Conservation (phyloP, 2,329 filamentous ascomycete genomes). For the Gliomastix tumulicola region DNA sequence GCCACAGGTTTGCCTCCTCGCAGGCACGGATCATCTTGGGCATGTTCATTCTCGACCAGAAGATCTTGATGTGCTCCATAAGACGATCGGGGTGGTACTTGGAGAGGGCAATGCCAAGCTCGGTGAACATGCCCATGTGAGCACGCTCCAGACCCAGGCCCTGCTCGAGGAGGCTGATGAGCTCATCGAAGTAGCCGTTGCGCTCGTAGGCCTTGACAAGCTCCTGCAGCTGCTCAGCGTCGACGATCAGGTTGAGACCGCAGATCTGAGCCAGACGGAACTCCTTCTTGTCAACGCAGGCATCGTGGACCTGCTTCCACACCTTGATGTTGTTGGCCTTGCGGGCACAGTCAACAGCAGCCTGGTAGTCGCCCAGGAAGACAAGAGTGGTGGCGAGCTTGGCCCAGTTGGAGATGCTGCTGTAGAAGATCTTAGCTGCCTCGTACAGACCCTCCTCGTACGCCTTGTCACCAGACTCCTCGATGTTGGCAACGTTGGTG, state of each 20-base stretch:
- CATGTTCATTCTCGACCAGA: constrained; percentile 97
- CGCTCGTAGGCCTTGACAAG: constrained; percentile 95
- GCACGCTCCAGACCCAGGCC: constrained; percentile 86
- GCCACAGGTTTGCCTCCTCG: constrained; percentile 94
- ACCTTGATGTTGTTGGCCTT: constrained; percentile 99
- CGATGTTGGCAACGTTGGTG: constrained; percentile 91
- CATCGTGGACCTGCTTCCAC: constrained; percentile 97
- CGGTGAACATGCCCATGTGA: constrained; percentile 97
- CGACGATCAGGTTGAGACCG: constrained; percentile 94
- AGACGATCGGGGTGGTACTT: constrained; percentile 93
- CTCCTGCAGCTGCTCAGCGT: constrained; percentile 89
- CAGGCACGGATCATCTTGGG: constrained; percentile 92
- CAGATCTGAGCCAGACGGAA: constrained; percentile 98
- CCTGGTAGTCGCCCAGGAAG: constrained; percentile 95
- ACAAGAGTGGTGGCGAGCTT: constrained; percentile 97
- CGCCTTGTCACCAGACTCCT: constrained; percentile 96
- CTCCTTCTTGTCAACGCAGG: constrained; percentile 95
- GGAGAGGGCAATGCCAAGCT: constrained; percentile 82
- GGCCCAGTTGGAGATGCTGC: constrained; percentile 98
- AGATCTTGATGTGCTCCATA: constrained; percentile 98
- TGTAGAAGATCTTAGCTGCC: constrained; percentile 98
- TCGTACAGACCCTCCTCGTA: constrained; percentile 91
- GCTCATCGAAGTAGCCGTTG: constrained; percentile 97
- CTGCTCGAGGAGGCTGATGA: constrained; percentile 89
- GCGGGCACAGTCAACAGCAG: constrained; percentile 92